Evolutionary conservation across 441 rosid species (phyloP), one percentile per base, ranked within the genome.

Genomic region (Populus tomentosa): DNA sequence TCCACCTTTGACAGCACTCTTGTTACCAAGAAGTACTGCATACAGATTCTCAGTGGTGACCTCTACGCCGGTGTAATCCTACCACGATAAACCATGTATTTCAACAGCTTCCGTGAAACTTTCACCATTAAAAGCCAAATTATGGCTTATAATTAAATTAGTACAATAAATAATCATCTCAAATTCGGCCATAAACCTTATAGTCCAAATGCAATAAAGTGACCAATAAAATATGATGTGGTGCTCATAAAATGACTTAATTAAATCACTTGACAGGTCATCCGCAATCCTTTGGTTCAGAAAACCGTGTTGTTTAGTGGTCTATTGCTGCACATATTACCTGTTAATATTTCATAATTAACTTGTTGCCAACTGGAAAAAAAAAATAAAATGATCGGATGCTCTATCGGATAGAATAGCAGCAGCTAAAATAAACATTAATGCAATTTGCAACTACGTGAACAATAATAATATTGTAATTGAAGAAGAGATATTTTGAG

Each of bases 11-110:
- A 94, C 85, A 2, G 90, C 91, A 56, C 67, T 84, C 81, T 81
- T 88, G 82, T 95, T 82, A 21, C 99, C 99, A 14, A 95, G 92
- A 70, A 95, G 90, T 24, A 92, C 95, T 0, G 98, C 97, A 35
- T 92, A 94, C 46, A 95, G 85, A 82, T 92, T 95, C 21, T 82
- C 82, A 0, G 94, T 88, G 0, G 91, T 94, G 24, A 92, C 99
- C 28, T 84, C 30, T 56, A 76, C 63, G 7, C 99, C 95, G 0
- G 94, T 92, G 70, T 93, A 95, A 81, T 95, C 99, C 98, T 94
- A 21, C 33, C 38, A 30, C 13, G 16, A 74, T 6, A 42, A 11
- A 11, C 26, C 20, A 40, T 21, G 64, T 13, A 79, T 28, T 2
- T 53, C 32, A 8, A 28, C 14, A 46, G 36, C 10, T 53, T 21